Base-by-base conservation (phyloP, 1,284 basidiomycete genomes). In the Sanghuangporus baumii region DNA sequence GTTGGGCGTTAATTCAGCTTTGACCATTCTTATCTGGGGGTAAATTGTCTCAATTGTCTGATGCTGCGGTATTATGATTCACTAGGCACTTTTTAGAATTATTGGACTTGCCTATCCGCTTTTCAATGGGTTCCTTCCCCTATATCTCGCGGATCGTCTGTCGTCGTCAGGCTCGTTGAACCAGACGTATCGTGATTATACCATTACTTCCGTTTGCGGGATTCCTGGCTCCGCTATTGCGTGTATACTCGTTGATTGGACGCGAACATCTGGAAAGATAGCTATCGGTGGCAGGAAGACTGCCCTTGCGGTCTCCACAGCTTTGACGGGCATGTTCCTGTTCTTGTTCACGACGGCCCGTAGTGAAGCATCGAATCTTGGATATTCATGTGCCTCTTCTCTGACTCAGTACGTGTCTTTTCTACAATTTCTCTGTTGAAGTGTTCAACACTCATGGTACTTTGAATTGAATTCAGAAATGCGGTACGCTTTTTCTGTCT, bases 51-150 rank as follows among this genome's bases (percentile, higher is more conserved):
- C 61, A 54, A 5, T 36, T 34, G 55, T 2, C 0, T n/a, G n/a
- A 38, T n/a, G 48, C 54, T 36, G n/a, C 26, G 2, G 26, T 31
- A 31, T 31, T 47, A 0, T 46, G n/a, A 11, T 51, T 43, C 5
- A 38, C 18, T 5, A 41, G 40, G 14, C 18, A 12, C 43, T 34
- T 59, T 46, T 52, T 71, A 78, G 79, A 26, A 69, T 81, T 31
- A 80, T 87, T 60, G 84, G 85, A 31, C 77, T 86, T 4, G 84
- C 84, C 1, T 87, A 84, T 69, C 85, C 86, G 0, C 74, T 87
- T 2, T 85, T 81, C 72, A 82, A 77, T 67, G 69, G 72, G 7
- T 85, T 83, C 74, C 74, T 84, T 23, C 78, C 81, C 4, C 71
- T 81, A 0, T 85, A 86, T 69, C 79, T 87, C 43, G 71, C 72